Evolutionary conservation across 108 stramenopile genomes (phyloP), one percentile per base, ranked within the genome.

Genomic region (Fragilariopsis cylindrus): DNA sequence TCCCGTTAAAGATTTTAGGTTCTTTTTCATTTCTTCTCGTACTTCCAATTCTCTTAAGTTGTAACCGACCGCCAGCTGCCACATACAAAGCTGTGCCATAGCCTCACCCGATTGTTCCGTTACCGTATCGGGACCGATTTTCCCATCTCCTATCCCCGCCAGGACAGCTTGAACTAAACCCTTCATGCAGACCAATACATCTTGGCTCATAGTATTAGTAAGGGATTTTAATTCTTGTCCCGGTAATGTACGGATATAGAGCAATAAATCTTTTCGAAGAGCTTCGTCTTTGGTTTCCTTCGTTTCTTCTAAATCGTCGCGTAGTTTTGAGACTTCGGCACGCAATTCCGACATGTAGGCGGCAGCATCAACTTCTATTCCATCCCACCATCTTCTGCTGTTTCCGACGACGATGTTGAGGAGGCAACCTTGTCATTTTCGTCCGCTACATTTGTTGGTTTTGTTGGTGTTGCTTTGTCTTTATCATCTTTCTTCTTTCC

Each of bases 41-140:
- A 95, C 96, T 84, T 98, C 98, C 65, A 98, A 70, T 64, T 96
- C 93, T 63, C 98, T 71, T 21, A 98, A 82, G 80, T 95, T 96
- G 84, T 93, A 98, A 13, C 98, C 98, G 44, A 97, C 90, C 9
- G 90, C 96, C 44, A 98, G 87, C 80, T 98, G 98, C 98, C 98
- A 98, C 98, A 98, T 97, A 76, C 96, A 97, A n/a, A 98, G 77
- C 76, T 97, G 96, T 7, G 96, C 96, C 90, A 98, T 90, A 50
- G 93, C 90, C 70, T 90, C 90, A 4, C 94, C 90, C 56, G 90
- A 93, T 73, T 97, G 96, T 71, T 98, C 96, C 5, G 96, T 96
- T 5, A 96, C 81, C 4, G 95, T 96, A 60, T 90, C 80, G 30
- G 91, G 84, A 16, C 80, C 82, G 63, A 94, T 89, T 56, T 87